phyloP scores from a whole-genome alignment of 1,284 basidiomycete species.

The Puccinia novopanici region DNA sequence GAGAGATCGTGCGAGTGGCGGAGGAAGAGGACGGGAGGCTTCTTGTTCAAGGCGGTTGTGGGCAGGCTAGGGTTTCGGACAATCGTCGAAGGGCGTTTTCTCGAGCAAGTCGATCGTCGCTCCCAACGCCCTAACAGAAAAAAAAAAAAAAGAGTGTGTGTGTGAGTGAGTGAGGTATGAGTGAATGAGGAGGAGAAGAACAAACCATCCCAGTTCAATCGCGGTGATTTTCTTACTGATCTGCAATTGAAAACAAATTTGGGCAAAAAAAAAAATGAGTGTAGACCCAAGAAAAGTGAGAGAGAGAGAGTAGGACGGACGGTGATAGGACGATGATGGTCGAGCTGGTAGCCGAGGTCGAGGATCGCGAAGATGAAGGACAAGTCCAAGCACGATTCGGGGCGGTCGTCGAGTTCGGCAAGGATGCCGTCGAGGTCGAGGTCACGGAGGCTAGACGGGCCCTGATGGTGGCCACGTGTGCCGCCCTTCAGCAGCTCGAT shows the following conservation, averaged over 20 bases:
- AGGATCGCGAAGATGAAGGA: conserved; percentile 91
- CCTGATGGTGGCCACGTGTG: background rate
- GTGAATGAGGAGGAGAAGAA: conserved; percentile 63
- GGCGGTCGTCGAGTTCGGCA: conserved; percentile 75
- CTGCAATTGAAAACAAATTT: conserved; percentile 60
- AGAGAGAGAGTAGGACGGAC: conserved; percentile 2
- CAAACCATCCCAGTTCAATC: conserved; percentile 92
- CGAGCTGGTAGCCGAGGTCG: conserved; percentile 64
- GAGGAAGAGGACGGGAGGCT: no score
- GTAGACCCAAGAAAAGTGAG: conserved; percentile 51
- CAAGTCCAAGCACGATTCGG: conserved; percentile 92
- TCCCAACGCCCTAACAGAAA: conserved; percentile 51
- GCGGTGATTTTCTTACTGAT: conserved; percentile 86
- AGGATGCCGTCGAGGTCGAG: conserved; percentile 62
- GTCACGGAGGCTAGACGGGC: conserved; percentile 26
- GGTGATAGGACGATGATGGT: conserved; percentile 19
- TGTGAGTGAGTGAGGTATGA: conserved; percentile 61
- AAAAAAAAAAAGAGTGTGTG: conserved; percentile 65
- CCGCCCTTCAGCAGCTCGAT: conserved; percentile 53
- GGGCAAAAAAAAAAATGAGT: conserved; percentile 75
- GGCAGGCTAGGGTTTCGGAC: background rate
- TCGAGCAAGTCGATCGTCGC: conserved; percentile 52
- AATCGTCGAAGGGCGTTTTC: conserved; percentile 16
- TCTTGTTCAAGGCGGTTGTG: background rate
- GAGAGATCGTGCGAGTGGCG: no score